These are phyloP conservation scores for Torulaspora globosa DNA, from an alignment of 1,139 yeast genomes.

Conservation along the genomic window DNA sequence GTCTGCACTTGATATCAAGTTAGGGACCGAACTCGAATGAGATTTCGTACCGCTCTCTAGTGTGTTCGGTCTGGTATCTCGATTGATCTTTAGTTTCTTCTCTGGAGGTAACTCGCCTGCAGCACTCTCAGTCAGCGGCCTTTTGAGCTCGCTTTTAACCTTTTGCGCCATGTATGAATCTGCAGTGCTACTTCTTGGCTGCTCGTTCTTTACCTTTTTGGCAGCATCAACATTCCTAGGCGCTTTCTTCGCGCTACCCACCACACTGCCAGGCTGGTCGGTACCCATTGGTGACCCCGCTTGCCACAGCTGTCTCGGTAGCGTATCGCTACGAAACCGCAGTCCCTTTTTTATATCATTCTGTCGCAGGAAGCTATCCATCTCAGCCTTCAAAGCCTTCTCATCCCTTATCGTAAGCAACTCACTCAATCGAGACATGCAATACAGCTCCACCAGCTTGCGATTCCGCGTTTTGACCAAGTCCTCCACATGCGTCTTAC, in stretches of 20 bases:
- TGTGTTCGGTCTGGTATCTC: slow-evolving; percentile 1
- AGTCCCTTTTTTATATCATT: slow-evolving; percentile 28
- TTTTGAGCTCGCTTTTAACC: slow-evolving; percentile 5
- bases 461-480: slow-evolving; percentile 46
- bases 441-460: slow-evolving; percentile 52
- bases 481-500: slow-evolving; percentile 23
- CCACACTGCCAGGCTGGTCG: too few relatives aligned
- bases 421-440: slow-evolving; percentile 44
- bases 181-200: neutral
- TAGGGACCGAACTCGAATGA: slow-evolving; percentile 4
- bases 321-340: slow-evolving; percentile 19
- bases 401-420: slow-evolving; percentile 27
- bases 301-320: slow-evolving; percentile 21
- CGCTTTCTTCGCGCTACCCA: neutral
- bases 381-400: slow-evolving; percentile 19
- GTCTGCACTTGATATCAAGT: neutral
- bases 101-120: slow-evolving; percentile 3
- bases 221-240: neutral
- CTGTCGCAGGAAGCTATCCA: slow-evolving; percentile 22
- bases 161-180: neutral
- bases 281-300: slow-evolving; percentile 5
- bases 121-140: slow-evolving; percentile 5
- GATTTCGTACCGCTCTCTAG: neutral
- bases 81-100: slow-evolving; percentile 6
- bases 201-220: neutral